Conservation (phyloP, 2,329 filamentous ascomycete species). For the Calonectria naviculata region DNA sequence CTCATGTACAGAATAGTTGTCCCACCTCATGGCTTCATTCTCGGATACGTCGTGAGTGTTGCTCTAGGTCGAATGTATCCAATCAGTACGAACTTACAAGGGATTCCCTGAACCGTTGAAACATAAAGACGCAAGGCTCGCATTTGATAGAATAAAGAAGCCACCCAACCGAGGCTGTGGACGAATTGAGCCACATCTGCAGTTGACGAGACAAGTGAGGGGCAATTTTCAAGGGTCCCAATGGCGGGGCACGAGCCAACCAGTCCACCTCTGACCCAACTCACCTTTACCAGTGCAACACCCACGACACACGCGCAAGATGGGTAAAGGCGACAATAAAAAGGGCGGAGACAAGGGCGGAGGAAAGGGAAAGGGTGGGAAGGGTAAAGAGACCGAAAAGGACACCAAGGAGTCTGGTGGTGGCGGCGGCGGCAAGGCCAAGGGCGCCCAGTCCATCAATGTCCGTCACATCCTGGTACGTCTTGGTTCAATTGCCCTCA, state of each 20-base stretch:
- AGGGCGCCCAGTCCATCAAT: slow-evolving; percentile 76
- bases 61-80: no score
- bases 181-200: not conserved
- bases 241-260: slow-evolving; percentile 16
- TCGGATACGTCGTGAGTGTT: no score
- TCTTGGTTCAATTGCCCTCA: not conserved
- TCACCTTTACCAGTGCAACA: slow-evolving; percentile 8
- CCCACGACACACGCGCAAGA: slow-evolving; percentile 30
- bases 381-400: slow-evolving; percentile 41
- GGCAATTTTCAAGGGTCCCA: slow-evolving; percentile 10
- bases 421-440: slow-evolving; percentile 46
- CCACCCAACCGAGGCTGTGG: not conserved
- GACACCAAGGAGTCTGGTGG: slow-evolving; percentile 41
- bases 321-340: slow-evolving; percentile 53
- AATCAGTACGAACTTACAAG: no score
- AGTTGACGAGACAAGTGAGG: slow-evolving; percentile 4
- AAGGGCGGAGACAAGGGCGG: slow-evolving; percentile 53
- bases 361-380: slow-evolving; percentile 35
- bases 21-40: no score
- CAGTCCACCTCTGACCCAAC: slow-evolving; percentile 1
- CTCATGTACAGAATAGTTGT: no score
- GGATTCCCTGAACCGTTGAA: no score
- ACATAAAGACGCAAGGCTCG: not conserved
- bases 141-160: not conserved
- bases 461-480: slow-evolving; percentile 76